Base-by-base conservation (phyloP, 371 early-diverging fungal genomes). In the Smittium culicis region DNA sequence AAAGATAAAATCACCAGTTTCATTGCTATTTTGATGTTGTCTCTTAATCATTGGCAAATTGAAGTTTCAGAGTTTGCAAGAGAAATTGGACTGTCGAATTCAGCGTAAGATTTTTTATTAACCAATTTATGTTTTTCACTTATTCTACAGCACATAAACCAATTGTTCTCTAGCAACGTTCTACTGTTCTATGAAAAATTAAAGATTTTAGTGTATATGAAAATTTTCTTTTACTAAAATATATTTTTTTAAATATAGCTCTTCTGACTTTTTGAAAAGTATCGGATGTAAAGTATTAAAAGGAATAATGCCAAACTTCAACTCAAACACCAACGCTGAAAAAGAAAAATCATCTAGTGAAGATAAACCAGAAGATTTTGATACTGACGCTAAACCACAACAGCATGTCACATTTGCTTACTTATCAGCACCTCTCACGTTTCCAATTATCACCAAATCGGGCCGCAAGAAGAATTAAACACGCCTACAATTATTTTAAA, bases 1-100 rank as follows among this genome's bases (percentile, higher is more conserved):
- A 81, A 84, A 66, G 90, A 89, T 74, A 88, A 83, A 76, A 78
- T 93, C n/a, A 75, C 86, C 14, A 85, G 87, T 70, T 87, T 89
- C 68, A 85, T 89, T 68, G 72, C 89, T 58, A 83, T 84, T 11
- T 74, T 91, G 35, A 81, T 83, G 69, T 77, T 93, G 66, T 81
- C 80, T 25, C 73, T 91, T 5, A 84, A 87, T 71, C 82, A 85
- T 74, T 91, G 82, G 77, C 80, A 77, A 25, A 72, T 87, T 55
- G 79, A 87, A 34, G 79, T 85, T 2, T 73, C 77, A 11, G 74
- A 77, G 16, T 70, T 92, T 67, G 84, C 87, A 1, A 73, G 76
- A 14, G 91, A 91, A 69, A 75, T 91, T 68, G 63, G 34, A 33
- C 28, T 63, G 14, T 30, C 31, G 14, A 31, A n/a, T n/a, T 32